These are phyloP conservation scores for Echium plantagineum DNA, from an alignment of 257 asterid species.

Conservation along the genomic window DNA sequence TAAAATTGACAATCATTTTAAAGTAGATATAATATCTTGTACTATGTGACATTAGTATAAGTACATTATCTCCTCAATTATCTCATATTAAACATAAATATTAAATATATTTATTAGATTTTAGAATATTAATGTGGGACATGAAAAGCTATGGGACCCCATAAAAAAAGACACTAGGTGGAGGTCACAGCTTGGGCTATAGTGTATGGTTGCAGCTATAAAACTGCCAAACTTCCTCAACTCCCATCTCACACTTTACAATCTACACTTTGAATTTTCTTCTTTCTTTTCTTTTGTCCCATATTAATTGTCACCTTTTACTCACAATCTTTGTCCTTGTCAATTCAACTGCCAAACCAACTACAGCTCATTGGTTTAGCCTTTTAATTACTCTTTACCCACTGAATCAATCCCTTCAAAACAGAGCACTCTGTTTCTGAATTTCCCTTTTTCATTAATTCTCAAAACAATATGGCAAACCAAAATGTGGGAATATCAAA, in stretches of 20 bases:
- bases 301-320: neutral
- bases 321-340: conserved; percentile 3
- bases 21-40: too few relatives aligned
- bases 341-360: conserved; percentile 3
- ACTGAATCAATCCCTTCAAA: neutral
- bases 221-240: conserved; percentile 1
- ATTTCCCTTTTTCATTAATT: neutral
- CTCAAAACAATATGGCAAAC: conserved; percentile 23
- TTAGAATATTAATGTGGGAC: too few relatives aligned
- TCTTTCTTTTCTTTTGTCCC: conserved; percentile 1
- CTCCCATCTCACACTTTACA: conserved; percentile 1
- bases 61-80: too few relatives aligned
- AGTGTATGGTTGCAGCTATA: neutral
- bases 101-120: too few relatives aligned
- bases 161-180: too few relatives aligned
- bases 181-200: too few relatives aligned
- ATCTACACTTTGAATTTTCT: neutral
- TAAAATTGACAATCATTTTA: too few relatives aligned
- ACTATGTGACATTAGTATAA: too few relatives aligned
- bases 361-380: neutral
- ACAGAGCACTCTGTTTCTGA: conserved; percentile 16
- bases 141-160: too few relatives aligned
- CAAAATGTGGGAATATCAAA: conserved; percentile 70
- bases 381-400: conserved; percentile 6
- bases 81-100: too few relatives aligned